phyloP scores from a whole-genome alignment of 129 eudicot species.

The Mikania micrantha region DNA sequence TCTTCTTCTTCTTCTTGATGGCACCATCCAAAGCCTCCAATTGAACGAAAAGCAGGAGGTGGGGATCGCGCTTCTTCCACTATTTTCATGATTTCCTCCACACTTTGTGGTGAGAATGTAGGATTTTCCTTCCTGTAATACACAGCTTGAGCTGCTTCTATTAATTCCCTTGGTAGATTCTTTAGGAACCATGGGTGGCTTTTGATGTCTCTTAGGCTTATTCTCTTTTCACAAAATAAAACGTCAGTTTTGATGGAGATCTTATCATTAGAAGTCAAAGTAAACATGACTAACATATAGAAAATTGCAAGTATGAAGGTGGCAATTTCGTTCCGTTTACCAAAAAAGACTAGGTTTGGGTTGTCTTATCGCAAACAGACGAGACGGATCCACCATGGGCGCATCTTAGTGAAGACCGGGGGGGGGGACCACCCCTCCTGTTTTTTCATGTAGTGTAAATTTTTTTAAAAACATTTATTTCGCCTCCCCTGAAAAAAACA shows the following conservation, averaged over 20 bases:
- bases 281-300: too few relatives aligned
- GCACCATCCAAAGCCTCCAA: constrained; percentile 81
- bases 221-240: constrained; percentile 50
- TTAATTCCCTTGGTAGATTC: constrained; percentile 82
- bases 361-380: neutral
- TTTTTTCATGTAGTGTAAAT: too few relatives aligned
- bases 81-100: constrained; percentile 80
- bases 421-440: too few relatives aligned
- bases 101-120: constrained; percentile 69
- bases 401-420: too few relatives aligned
- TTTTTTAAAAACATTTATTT: too few relatives aligned
- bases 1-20: constrained; percentile 57
- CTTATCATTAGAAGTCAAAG: neutral
- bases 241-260: neutral
- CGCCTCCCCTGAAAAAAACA: too few relatives aligned
- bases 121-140: constrained; percentile 84
- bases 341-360: neutral
- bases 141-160: constrained; percentile 64
- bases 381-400: neutral
- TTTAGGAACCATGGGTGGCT: constrained; percentile 90
- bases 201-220: constrained; percentile 76
- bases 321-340: neutral
- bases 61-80: constrained; percentile 73
- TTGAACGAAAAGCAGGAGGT: constrained; percentile 60
- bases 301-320: too few relatives aligned